Evolutionary conservation across 2,329 filamentous ascomycete species (phyloP), one percentile per base, ranked within the genome.

Genomic region (Monilinia fructigena): DNA sequence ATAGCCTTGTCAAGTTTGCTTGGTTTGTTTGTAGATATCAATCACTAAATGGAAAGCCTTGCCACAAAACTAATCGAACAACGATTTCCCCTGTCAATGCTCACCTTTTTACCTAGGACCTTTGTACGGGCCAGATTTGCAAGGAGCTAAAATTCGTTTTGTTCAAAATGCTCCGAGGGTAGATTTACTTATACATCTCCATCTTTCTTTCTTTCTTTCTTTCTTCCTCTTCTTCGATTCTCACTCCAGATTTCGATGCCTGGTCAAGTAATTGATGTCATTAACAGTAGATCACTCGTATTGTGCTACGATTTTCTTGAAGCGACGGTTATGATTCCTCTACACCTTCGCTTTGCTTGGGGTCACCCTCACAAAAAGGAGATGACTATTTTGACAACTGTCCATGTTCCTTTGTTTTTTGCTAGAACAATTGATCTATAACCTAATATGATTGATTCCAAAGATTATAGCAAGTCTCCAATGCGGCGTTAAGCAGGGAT

Each of bases 1-100:
- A 65, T 40, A 65, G 63, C 54, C 63, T 65, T 65, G 63, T 65
- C 63, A 23, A 52, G 42, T 59, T 59, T 59, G 45, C 62, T 59
- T 31, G 53, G 31, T 59, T 50, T 65, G 53, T 56, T 65, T 50
- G 50, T 20, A n/a, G 12, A 23, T 60, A 31, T 31, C 45, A 23
- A 14, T 20, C 8, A 55, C n/a, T n/a, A 6, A 31, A 12, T 48
- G 16, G 12, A 20, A 56, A 64, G 53, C 62, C 52, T 64, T 38
- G n/a, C 28, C 26, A 1, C 20, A 20, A 10, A 10, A 38, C 14
- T 23, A 59, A 40, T 11, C 45, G 40, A 54, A n/a, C 20, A 5
- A 50, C 31, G 28, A 18, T 26, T 48, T 23, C 40, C 62, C 62
- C 40, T 65, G 62, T 65, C 28, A 5, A 40, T 28, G 40, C 40